Percentiles rank a stretch among this genome's conserved stretches.
These are phyloP conservation scores for Craterostigma plantagineum DNA, from an alignment of 257 asterid species.

Conservation along the genomic window DNA sequence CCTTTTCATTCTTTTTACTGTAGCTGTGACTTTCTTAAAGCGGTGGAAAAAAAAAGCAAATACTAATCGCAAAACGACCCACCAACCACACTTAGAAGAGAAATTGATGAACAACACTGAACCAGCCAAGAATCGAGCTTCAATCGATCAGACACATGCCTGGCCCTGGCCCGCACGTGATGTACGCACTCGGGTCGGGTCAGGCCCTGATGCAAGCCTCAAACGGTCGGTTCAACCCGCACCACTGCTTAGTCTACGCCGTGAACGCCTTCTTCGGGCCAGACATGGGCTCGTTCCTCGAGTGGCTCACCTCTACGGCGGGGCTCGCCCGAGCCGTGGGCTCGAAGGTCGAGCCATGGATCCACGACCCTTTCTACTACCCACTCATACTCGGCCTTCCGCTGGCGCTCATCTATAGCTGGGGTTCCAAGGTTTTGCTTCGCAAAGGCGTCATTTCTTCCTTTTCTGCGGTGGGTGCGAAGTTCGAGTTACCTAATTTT, in stretches of 20 bases:
- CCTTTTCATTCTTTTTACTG: too few relatives aligned
- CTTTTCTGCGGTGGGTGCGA: constrained; percentile 49
- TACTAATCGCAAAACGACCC: too few relatives aligned
- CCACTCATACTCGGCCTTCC: constrained; percentile 54
- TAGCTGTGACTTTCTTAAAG: too few relatives aligned
- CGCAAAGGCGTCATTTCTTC: constrained; percentile 51
- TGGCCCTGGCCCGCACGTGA: constrained; percentile 95
- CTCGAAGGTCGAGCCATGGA: constrained; percentile 52
- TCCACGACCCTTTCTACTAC: constrained; percentile 73
- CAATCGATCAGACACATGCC: constrained; percentile 35
- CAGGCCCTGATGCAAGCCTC: constrained; percentile 51
- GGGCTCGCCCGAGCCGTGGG: constrained; percentile 46
- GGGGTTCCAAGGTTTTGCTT: constrained; percentile 36
- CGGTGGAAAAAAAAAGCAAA: too few relatives aligned
- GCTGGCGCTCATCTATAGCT: constrained; percentile 34
- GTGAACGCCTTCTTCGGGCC: constrained; percentile 96
- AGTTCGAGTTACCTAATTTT: not conserved
- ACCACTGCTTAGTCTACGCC: constrained; percentile 70
- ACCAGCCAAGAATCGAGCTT: too few relatives aligned
- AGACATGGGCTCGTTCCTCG: constrained; percentile 76
- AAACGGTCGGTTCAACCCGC: constrained; percentile 74
- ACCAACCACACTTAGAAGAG: too few relatives aligned
- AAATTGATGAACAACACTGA: too few relatives aligned
- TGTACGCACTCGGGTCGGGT: constrained; percentile 81
- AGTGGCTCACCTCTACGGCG: constrained; percentile 59